A percentile compares a stretch with the other conserved stretches of the same genome.
Evolutionary conservation across 306 rosid genomes (phyloP).

Genomic region (Dalbergia oliveri): DNA sequence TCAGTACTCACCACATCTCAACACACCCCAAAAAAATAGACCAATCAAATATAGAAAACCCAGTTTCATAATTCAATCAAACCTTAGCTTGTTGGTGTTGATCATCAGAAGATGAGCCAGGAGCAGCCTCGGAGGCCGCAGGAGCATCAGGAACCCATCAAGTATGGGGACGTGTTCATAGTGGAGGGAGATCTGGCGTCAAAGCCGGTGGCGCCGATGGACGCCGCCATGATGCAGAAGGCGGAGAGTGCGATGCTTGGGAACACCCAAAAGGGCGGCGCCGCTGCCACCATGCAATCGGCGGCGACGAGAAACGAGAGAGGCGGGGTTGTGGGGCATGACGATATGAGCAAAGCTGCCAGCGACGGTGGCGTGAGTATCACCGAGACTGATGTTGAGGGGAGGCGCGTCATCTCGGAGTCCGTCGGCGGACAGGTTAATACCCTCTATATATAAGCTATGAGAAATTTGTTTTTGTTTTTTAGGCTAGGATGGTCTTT

Average conservation of each 20-base stretch:
- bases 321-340: constrained; percentile 49
- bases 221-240: constrained; percentile 56
- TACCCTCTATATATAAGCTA: background rate
- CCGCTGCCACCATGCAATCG: constrained; percentile 54
- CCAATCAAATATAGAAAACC: background rate
- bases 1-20: background rate
- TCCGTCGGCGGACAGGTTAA: constrained; percentile 61
- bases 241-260: constrained; percentile 58
- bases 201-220: constrained; percentile 56
- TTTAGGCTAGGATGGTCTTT: background rate
- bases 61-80: background rate
- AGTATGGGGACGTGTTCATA: constrained; percentile 57
- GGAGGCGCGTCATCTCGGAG: constrained; percentile 48
- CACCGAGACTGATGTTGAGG: constrained; percentile 40
- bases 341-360: constrained; percentile 16
- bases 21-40: background rate
- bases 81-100: background rate
- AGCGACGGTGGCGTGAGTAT: constrained; percentile 34
- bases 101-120: constrained; percentile 54
- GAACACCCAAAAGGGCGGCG: constrained; percentile 53
- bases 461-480: background rate
- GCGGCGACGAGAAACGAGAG: constrained; percentile 57
- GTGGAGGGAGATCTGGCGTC: constrained; percentile 54
- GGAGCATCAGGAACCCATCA: constrained; percentile 43
- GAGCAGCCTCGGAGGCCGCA: constrained; percentile 51